Conservation (phyloP, 768 basidiomycete species). For the Leccinum imitatum region DNA sequence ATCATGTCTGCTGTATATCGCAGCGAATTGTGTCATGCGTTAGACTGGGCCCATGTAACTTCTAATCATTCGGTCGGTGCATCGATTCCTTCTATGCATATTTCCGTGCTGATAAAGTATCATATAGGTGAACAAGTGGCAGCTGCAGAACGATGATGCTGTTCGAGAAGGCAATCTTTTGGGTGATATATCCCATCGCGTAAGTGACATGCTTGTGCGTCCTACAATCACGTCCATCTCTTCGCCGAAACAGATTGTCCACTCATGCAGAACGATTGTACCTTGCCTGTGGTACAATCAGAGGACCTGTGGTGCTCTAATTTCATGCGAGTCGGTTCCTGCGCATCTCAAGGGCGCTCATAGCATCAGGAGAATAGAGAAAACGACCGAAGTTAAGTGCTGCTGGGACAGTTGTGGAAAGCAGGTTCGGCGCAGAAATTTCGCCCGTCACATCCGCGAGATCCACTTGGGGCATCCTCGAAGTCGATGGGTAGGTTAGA, state of each 20-base stretch:
- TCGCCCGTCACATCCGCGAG: conserved; percentile 8
- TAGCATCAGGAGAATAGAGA: neutral
- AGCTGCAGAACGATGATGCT: neutral
- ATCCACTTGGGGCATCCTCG: conserved; percentile 6
- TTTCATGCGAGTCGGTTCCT: conserved; percentile 4
- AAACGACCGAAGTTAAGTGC: fast-evolving
- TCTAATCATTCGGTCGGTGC: too few relatives aligned
- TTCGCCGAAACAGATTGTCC: neutral
- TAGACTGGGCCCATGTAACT: neutral
- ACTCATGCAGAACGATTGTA: neutral
- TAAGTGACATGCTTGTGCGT: neutral
- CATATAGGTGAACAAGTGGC: neutral
- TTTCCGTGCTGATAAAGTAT: neutral
- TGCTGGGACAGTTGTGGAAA: neutral
- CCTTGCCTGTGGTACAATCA: neutral
- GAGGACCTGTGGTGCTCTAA: neutral
- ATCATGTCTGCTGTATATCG: neutral
- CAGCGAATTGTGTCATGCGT: conserved; percentile 1
- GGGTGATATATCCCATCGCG: neutral
- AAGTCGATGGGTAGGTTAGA: neutral
- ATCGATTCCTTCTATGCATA: neutral
- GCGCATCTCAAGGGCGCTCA: neutral
- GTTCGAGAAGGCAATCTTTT: neutral
- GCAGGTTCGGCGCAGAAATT: neutral
- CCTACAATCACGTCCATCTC: neutral